Evolutionary conservation across 202 grass and related monocot species (phyloP).

Genomic region (Miscanthus sacchariflorus): DNA sequence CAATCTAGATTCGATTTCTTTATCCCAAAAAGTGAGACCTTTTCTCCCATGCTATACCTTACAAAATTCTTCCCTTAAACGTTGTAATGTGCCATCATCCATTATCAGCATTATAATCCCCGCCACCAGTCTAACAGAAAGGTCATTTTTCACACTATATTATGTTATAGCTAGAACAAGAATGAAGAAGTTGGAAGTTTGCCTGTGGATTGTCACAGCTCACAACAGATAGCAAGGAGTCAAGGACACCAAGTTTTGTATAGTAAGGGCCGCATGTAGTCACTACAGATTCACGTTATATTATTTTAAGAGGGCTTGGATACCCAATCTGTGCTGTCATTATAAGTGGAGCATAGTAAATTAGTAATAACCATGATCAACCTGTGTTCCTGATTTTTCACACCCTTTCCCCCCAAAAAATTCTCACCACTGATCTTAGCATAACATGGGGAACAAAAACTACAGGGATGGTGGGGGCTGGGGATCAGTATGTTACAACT

Average conservation of each 20-base stretch:
- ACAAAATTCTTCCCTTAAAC: not conserved
- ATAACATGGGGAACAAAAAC: not conserved
- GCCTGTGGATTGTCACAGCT: not conserved
- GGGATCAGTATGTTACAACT: not conserved
- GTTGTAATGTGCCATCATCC: constrained; percentile 1
- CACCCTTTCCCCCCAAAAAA: not conserved
- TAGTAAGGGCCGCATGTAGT: not conserved
- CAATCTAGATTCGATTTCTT: not conserved
- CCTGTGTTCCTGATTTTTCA: not conserved
- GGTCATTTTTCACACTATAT: not conserved
- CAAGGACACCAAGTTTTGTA: not conserved
- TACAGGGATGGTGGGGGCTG: not conserved
- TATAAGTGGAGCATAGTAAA: constrained; percentile 1
- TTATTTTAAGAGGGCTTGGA: not conserved
- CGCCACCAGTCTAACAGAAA: not conserved
- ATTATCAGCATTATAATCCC: constrained; percentile 32
- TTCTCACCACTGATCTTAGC: not conserved
- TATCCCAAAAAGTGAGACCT: not conserved
- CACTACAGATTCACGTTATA: not conserved
- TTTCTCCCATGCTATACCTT: not conserved
- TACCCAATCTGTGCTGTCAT: not conserved
- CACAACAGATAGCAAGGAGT: not conserved
- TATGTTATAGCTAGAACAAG: not conserved
- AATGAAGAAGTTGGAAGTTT: constrained; percentile 20
- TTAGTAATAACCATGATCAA: constrained; percentile 10